Percentiles rank a stretch among this genome's conserved stretches.
Evolutionary conservation across 176 grass and related monocot species (phyloP).

Genomic region (Musa itinerans): DNA sequence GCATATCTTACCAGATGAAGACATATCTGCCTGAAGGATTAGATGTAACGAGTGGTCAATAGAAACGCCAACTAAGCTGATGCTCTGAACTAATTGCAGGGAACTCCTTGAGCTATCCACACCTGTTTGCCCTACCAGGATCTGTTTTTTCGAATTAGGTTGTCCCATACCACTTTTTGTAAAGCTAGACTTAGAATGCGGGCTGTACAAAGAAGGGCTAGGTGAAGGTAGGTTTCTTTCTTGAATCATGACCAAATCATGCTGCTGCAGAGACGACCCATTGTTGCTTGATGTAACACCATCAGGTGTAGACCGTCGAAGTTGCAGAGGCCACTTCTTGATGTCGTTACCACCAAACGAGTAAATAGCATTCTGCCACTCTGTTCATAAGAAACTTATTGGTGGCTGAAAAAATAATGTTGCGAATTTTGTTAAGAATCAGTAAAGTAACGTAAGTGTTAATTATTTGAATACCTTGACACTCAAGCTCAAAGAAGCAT

Average conservation of each 20-base stretch:
- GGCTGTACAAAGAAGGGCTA: conserved; percentile 54
- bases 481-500: conserved; percentile 97
- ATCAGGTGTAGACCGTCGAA: conserved; percentile 71
- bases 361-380: conserved; percentile 94
- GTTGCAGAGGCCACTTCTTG: conserved; percentile 84
- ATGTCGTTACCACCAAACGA: conserved; percentile 87
- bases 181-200: conserved; percentile 83
- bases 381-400: conserved; percentile 35
- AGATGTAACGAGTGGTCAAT: conserved; percentile 76
- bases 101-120: conserved; percentile 59
- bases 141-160: conserved; percentile 70
- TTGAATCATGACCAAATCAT: conserved; percentile 71
- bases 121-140: conserved; percentile 55
- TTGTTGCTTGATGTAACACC: conserved; percentile 47
- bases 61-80: conserved; percentile 77
- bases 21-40: conserved; percentile 59
- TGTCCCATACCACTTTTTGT: conserved; percentile 59
- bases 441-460: not conserved
- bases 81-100: conserved; percentile 78
- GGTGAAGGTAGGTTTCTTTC: conserved; percentile 79
- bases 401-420: conserved; percentile 4
- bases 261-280: conserved; percentile 55
- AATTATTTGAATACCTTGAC: conserved; percentile 51
- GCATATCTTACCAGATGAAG: conserved; percentile 42
- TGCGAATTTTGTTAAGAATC: conserved; percentile 6